These are phyloP conservation scores for Yarrowia sp. DNA, from an alignment of 805 yeast species.

Conservation along the genomic window DNA sequence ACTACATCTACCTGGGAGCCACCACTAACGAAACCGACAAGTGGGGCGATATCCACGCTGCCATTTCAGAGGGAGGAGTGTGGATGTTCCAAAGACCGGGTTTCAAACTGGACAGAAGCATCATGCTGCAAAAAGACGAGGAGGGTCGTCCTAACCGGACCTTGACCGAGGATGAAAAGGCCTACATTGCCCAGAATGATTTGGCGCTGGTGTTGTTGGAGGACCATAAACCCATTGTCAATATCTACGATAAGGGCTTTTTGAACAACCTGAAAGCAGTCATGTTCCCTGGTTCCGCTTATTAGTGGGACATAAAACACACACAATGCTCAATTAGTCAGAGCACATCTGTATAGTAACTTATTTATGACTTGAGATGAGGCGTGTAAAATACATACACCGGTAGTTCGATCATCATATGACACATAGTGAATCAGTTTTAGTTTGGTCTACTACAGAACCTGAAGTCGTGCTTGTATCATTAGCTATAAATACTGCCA, in stretches of 20 bases:
- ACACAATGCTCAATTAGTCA: neutral
- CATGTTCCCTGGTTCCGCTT: neutral
- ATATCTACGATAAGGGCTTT: slow-evolving; percentile 52
- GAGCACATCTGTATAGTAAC: slow-evolving; percentile 1
- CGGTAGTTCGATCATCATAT: no score
- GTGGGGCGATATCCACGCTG: slow-evolving; percentile 69
- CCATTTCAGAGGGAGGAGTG: slow-evolving; percentile 55
- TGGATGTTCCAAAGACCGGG: slow-evolving; percentile 46
- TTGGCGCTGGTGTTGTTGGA: slow-evolving; percentile 44
- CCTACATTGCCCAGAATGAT: slow-evolving; percentile 43
- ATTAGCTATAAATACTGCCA: no score
- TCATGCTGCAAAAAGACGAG: slow-evolving; percentile 45
- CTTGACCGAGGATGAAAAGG: slow-evolving; percentile 46
- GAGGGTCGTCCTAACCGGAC: slow-evolving; percentile 46
- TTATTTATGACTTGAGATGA: neutral
- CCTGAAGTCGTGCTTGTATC: no score
- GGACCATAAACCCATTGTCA: slow-evolving; percentile 49
- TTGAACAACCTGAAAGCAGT: slow-evolving; percentile 44
- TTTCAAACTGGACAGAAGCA: slow-evolving; percentile 42
- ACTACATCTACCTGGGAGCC: slow-evolving; percentile 66
- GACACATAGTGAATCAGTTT: no score
- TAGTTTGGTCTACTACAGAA: no score
- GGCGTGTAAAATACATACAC: no score
- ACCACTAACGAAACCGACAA: slow-evolving; percentile 78
- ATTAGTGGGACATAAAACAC: neutral